phyloP scores from a whole-genome alignment of 768 basidiomycete species.

The Tylopilus sp. region DNA sequence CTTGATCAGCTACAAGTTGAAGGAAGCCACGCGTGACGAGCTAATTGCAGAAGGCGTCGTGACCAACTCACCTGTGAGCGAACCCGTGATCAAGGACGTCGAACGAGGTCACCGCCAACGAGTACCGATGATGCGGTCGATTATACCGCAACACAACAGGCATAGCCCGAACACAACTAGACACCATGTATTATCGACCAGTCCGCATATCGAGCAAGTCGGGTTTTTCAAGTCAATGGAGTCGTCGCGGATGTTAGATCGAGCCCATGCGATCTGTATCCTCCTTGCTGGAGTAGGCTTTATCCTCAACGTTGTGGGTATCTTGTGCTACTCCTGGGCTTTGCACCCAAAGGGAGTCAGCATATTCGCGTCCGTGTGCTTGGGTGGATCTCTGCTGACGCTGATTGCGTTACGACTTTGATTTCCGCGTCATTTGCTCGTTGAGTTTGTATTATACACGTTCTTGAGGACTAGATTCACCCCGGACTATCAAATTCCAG shows the following conservation, averaged over 20 bases:
- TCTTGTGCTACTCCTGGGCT: slow-evolving; percentile 51
- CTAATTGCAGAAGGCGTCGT: slow-evolving; percentile 33
- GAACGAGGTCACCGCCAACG: slow-evolving; percentile 10
- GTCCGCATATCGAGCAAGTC: slow-evolving; percentile 52
- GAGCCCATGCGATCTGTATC: slow-evolving; percentile 50
- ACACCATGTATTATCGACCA: slow-evolving; percentile 35
- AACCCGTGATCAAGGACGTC: slow-evolving; percentile 6
- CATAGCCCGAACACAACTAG: not conserved
- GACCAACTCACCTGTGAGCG: slow-evolving; percentile 16
- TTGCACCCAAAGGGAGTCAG: slow-evolving; percentile 42
- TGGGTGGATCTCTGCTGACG: slow-evolving; percentile 33
- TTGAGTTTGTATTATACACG: not conserved
- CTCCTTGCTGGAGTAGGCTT: slow-evolving; percentile 46
- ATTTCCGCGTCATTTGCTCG: not conserved
- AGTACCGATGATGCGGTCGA: not conserved
- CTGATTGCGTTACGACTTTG: slow-evolving; percentile 10
- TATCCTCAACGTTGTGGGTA: slow-evolving; percentile 44
- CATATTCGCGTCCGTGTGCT: slow-evolving; percentile 38
- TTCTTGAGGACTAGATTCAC: not conserved
- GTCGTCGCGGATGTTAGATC: slow-evolving; percentile 39
- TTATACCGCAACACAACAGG: not conserved
- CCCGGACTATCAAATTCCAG: no score
- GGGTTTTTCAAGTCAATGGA: slow-evolving; percentile 40
- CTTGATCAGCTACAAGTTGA: slow-evolving; percentile 51
- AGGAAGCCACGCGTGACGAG: slow-evolving; percentile 49